phyloP scores from a whole-genome alignment of 176 grass and related monocot species.

The Musa itinerans region DNA sequence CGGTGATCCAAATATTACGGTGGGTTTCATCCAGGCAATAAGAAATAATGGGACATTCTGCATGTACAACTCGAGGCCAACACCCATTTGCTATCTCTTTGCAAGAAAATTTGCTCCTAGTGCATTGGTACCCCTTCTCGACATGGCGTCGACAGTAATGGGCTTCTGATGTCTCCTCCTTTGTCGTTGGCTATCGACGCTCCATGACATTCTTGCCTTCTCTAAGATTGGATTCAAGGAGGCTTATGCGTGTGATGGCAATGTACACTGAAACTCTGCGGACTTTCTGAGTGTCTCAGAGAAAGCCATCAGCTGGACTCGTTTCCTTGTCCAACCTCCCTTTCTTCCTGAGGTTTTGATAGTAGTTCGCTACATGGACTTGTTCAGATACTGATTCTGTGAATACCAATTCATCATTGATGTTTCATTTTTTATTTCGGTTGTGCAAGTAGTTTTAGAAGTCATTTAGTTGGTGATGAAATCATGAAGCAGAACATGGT shows the following conservation, averaged over 20 bases:
- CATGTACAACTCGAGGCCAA: slow-evolving; percentile 14
- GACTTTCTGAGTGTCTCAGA: neutral
- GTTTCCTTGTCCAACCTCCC: neutral
- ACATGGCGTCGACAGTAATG: neutral
- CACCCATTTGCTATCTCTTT: slow-evolving; percentile 10
- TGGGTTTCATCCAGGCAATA: slow-evolving; percentile 3
- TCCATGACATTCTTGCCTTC: neutral
- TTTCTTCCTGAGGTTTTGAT: neutral
- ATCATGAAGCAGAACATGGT: too few relatives aligned
- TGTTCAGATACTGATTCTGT: too few relatives aligned
- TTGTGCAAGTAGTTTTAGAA: too few relatives aligned
- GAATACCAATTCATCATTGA: too few relatives aligned
- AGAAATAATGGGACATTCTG: slow-evolving; percentile 17
- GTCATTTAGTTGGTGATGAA: too few relatives aligned
- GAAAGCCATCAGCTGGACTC: neutral
- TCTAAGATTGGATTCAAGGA: neutral
- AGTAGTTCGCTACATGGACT: too few relatives aligned
- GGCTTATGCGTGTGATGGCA: neutral
- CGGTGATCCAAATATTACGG: slow-evolving; percentile 1
- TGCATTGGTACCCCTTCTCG: slow-evolving; percentile 2
- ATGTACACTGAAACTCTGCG: neutral
- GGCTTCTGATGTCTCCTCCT: neutral
- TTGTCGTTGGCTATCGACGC: neutral
- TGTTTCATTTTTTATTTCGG: too few relatives aligned
- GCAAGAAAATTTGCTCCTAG: slow-evolving; percentile 16